phyloP scores from a whole-genome alignment of 345 rosid species.

The Eucalyptus cloeziana region DNA sequence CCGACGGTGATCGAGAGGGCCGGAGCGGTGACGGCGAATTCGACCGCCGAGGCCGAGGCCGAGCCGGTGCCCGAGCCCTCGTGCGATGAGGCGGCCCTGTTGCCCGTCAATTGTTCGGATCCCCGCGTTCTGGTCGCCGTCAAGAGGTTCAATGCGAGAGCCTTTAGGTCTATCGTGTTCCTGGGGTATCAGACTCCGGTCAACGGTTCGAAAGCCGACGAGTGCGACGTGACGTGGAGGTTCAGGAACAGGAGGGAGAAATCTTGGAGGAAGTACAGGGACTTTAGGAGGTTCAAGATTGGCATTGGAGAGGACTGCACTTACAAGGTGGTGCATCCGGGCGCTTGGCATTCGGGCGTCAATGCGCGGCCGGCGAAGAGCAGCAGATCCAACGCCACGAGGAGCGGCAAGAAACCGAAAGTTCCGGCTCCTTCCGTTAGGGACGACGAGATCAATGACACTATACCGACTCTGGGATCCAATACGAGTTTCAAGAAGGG shows the following conservation, averaged over 20 bases:
- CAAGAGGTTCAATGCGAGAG: constrained; percentile 64
- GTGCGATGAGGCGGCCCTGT: constrained; percentile 25
- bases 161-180: constrained; percentile 64
- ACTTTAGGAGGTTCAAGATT: constrained; percentile 78
- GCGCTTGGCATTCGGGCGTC: constrained; percentile 83
- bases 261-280: constrained; percentile 90
- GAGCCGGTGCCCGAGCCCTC: not conserved
- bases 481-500: constrained; percentile 60
- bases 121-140: constrained; percentile 58
- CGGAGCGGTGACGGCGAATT: constrained; percentile 25
- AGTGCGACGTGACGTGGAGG: constrained; percentile 47
- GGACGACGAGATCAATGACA: constrained; percentile 64
- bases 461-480: constrained; percentile 48
- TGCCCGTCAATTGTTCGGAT: constrained; percentile 75
- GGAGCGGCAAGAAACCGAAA: constrained; percentile 13
- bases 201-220: constrained; percentile 56
- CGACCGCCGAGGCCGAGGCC: not conserved
- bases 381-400: constrained; percentile 16
- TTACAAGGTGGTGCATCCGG: constrained; percentile 43
- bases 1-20: constrained; percentile 27
- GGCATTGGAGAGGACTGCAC: constrained; percentile 51
- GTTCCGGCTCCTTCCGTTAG: not conserved
- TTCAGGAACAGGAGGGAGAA: constrained; percentile 50
- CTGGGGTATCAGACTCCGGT: constrained; percentile 62
- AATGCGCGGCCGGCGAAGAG: constrained; percentile 50